These are phyloP conservation scores for Nothopassalora personata DNA, from an alignment of 2,329 filamentous ascomycete genomes.

Conservation along the genomic window DNA sequence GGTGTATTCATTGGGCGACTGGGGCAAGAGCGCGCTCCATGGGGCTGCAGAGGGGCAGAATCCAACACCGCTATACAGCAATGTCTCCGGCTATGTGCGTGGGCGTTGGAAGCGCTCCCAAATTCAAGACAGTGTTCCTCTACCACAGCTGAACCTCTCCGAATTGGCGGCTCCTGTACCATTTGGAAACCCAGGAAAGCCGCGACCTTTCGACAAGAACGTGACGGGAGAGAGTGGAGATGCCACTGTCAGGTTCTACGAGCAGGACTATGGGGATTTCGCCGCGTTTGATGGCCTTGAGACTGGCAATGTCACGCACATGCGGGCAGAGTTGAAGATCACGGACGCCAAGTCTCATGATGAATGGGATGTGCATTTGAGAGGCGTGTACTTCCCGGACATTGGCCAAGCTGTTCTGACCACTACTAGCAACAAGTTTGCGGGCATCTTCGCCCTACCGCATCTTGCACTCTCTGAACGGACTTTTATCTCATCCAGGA, in stretches of 20 bases:
- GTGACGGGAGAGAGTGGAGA: constrained; percentile 68
- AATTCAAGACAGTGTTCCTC: constrained; percentile 44
- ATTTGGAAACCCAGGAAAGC: constrained; percentile 51
- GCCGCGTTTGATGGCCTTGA: constrained; percentile 28
- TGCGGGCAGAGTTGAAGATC: constrained; percentile 64
- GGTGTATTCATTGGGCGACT: constrained; percentile 36
- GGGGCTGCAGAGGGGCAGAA: constrained; percentile 35
- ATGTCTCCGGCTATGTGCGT: constrained; percentile 69
- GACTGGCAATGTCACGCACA: constrained; percentile 57
- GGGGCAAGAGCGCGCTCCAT: constrained; percentile 26
- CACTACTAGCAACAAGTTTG: constrained; percentile 86
- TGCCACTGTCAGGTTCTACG: constrained; percentile 63
- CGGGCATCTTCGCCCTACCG: constrained; percentile 83
- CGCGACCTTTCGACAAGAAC: constrained; percentile 68
- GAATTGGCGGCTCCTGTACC: constrained; percentile 59
- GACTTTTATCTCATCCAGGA: constrained; percentile 44
- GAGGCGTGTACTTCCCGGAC: constrained; percentile 81
- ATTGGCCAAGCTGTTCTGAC: constrained; percentile 74
- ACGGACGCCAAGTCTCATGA: constrained; percentile 67
- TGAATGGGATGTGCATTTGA: constrained; percentile 72
- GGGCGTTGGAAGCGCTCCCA: constrained; percentile 67
- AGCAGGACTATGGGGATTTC: constrained; percentile 39
- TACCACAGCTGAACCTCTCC: constrained; percentile 43
- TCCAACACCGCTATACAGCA: constrained; percentile 63
- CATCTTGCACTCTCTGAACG: constrained; percentile 64